These are phyloP conservation scores for Oligophagozyma castellii DNA, from an alignment of 1,139 yeast species.

Conservation along the genomic window DNA sequence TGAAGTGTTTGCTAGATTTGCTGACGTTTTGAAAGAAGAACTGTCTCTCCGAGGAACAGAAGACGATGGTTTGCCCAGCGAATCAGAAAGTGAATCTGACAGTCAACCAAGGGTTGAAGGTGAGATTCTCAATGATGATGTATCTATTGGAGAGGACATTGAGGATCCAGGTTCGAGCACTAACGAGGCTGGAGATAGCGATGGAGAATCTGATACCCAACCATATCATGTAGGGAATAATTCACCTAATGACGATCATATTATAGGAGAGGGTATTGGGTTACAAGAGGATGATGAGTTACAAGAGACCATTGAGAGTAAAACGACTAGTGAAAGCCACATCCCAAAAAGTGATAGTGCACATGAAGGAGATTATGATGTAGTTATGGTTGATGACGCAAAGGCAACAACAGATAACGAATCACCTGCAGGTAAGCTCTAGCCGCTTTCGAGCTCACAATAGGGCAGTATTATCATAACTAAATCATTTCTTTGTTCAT, in stretches of 20 bases:
- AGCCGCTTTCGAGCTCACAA: too few species aligned
- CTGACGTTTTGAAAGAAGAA: conserved; percentile 16
- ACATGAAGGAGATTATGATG: conserved; percentile 1
- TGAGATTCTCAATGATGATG: conserved; percentile 4
- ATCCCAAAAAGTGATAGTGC: conserved; percentile 6
- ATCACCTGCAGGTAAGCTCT: conserved; percentile 1
- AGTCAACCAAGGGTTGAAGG: conserved; percentile 5
- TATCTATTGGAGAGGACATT: conserved; percentile 3
- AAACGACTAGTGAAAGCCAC: conserved; percentile 1
- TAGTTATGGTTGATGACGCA: conserved; percentile 1
- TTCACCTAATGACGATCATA: conserved; percentile 5
- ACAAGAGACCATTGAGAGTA: conserved; percentile 8
- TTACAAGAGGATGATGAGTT: conserved; percentile 10
- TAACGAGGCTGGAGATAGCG: conserved; percentile 3
- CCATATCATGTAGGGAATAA: conserved; percentile 7
- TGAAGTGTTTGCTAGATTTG: conserved; percentile 16
- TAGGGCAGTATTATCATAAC: too few species aligned
- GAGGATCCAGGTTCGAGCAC: conserved; percentile 1
- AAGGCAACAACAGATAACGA: conserved; percentile 1
- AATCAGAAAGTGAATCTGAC: conserved; percentile 5
- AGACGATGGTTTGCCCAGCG: conserved; percentile 2
- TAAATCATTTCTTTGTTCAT: too few species aligned
- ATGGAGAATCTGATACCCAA: conserved; percentile 2
- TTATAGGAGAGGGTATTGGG: conserved; percentile 7
- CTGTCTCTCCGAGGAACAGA: too few species aligned